phyloP scores from a whole-genome alignment of 1,284 basidiomycete species.

The Ganoderma sp. region DNA sequence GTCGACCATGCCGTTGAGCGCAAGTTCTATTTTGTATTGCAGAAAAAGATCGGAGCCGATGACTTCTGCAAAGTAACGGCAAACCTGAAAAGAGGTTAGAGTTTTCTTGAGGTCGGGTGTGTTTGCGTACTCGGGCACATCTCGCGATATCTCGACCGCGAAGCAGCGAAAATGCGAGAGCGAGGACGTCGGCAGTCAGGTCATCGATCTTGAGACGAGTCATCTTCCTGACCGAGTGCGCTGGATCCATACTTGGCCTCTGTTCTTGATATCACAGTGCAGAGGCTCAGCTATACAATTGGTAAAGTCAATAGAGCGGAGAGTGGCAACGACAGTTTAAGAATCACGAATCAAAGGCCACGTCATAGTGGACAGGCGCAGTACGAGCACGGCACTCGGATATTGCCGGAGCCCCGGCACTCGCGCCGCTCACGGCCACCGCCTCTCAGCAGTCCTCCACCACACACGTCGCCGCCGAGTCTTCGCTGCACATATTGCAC shows the following conservation, averaged over 20 bases:
- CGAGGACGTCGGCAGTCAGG: neutral
- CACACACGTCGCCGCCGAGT: no score
- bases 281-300: no score
- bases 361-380: no score
- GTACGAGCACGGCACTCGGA: no score
- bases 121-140: neutral
- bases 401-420: no score
- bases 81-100: neutral
- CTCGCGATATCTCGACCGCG: neutral
- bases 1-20: neutral
- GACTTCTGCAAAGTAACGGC: neutral
- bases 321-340: no score
- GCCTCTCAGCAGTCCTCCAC: no score
- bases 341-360: no score
- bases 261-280: no score
- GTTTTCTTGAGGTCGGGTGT: neutral
- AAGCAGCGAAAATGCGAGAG: neutral
- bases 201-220: neutral
- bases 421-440: no score
- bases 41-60: neutral
- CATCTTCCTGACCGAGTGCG: neutral
- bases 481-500: no score
- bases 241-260: neutral
- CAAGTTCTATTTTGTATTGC: conserved; percentile 2
- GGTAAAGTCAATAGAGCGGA: no score